These are phyloP conservation scores for Penicillium tannophilum DNA, from an alignment of 495 filamentous ascomycete genomes.

Conservation along the genomic window DNA sequence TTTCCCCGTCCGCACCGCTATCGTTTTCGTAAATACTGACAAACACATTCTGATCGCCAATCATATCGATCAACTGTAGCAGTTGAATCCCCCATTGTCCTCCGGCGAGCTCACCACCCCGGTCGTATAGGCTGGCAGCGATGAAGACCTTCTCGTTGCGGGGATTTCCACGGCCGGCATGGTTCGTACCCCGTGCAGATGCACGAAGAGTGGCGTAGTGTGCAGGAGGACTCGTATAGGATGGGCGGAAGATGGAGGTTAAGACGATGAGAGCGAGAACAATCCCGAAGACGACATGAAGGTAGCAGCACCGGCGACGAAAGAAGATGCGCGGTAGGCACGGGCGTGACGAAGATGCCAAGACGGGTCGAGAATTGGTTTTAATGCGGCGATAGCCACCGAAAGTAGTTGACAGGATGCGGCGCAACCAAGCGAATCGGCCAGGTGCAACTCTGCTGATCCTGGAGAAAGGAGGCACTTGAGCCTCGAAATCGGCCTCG, in stretches of 20 bases:
- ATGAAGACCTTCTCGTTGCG: slow-evolving; percentile 72
- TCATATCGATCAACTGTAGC: slow-evolving; percentile 60
- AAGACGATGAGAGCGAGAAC: slow-evolving; percentile 60
- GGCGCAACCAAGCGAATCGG: slow-evolving; percentile 30
- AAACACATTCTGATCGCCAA: slow-evolving; percentile 55
- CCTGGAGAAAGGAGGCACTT: slow-evolving; percentile 34
- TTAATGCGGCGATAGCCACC: slow-evolving; percentile 40
- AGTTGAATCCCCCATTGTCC: slow-evolving; percentile 69
- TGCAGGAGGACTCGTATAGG: slow-evolving; percentile 57
- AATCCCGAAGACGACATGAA: slow-evolving; percentile 63
- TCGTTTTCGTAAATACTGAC: slow-evolving; percentile 71
- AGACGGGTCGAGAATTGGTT: slow-evolving; percentile 28
- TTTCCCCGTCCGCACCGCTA: slow-evolving; percentile 53
- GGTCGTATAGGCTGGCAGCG: slow-evolving; percentile 73
- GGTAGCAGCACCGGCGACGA: slow-evolving; percentile 66
- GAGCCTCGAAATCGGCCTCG: slow-evolving; percentile 52
- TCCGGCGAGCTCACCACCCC: slow-evolving; percentile 54
- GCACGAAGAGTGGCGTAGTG: slow-evolving; percentile 50
- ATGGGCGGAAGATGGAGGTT: slow-evolving; percentile 58
- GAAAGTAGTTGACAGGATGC: slow-evolving; percentile 29
- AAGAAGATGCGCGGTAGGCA: slow-evolving; percentile 47
- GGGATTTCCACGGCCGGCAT: slow-evolving; percentile 61
- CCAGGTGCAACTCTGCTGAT: slow-evolving; percentile 17
- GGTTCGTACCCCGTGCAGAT: slow-evolving; percentile 34
- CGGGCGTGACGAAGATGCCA: slow-evolving; percentile 27